Evolutionary conservation across 352 stramenopile species (phyloP), one percentile per base, ranked within the genome.

Genomic region (Globisporangium acanthophoron): DNA sequence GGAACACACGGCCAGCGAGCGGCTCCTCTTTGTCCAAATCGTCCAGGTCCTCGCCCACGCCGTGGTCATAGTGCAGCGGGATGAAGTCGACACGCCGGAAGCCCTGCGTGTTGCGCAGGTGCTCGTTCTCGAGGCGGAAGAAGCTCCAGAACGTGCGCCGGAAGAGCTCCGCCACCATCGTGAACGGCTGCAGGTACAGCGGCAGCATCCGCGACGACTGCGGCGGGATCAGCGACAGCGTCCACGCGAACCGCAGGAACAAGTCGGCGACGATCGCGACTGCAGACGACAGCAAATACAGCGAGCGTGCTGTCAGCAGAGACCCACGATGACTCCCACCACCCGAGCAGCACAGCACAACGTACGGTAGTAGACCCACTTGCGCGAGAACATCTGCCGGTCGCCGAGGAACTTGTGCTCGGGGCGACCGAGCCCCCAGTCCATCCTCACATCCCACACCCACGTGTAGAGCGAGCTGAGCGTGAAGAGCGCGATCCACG

Each of bases 91-190:
- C 80, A 48, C 80, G 81, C 43, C 78, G 81, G 57, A 91, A 94
- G 33, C 83, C 83, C 56, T 92, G 83, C 29, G 83, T 94, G 65
- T 93, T 94, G 67, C 85, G 83, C 52, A 93, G 54, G 50, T 93
- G 83, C 67, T 94, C 85, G 51, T 94, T 94, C 58, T 94, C 85
- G 37, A 94, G 70, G 0, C 76, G 71, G 52, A 94, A 94, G 55
- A 94, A 92, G 63, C 85, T 90, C 85, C 85, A 94, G 47, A 91
- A 89, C 7, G 85, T 94, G 40, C 85, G 81, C 15, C 85, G 81
- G 45, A 94, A 90, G 20, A 92, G 73, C 67, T 94, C 85, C 2
- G 88, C 57, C 21, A 94, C 79, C 80, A 92, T 94, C 12, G 85
- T 92, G 52, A 92, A 90, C 40, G 83, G 85, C 67, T 91, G 83